These are phyloP conservation scores for Conticribra guillardii DNA, from an alignment of 108 stramenopile species.

Conservation along the genomic window DNA sequence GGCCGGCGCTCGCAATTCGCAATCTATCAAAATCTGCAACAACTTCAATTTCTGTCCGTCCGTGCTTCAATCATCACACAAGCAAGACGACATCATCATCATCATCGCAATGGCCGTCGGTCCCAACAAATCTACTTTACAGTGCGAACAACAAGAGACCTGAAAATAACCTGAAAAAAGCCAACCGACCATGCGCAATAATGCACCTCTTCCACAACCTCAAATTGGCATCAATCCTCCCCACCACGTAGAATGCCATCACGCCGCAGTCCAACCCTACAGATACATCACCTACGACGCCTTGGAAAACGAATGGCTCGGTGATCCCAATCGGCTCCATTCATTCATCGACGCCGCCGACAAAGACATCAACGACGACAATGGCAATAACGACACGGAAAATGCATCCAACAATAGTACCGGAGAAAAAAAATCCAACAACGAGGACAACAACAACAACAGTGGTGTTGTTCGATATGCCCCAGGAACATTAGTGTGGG, in stretches of 20 bases:
- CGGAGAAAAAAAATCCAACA: neutral
- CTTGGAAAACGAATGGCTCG: conserved; percentile 44
- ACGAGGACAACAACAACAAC: conserved; percentile 1
- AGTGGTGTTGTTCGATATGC: conserved; percentile 17
- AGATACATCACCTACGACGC: conserved; percentile 39
- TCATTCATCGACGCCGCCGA: neutral
- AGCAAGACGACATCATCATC: too few species aligned
- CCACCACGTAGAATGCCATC: too few species aligned
- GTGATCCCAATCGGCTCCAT: conserved; percentile 16
- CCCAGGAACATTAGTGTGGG: conserved; percentile 60
- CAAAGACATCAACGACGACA: neutral
- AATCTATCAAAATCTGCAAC: too few species aligned
- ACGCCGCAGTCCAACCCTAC: conserved; percentile 16
- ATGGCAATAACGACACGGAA: neutral
- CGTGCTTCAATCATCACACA: too few species aligned
- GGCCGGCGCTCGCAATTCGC: too few species aligned
- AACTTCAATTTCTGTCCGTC: too few species aligned
- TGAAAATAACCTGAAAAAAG: too few species aligned
- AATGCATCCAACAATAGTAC: neutral
- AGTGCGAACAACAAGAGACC: too few species aligned
- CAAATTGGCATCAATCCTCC: too few species aligned
- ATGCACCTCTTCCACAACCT: neutral
- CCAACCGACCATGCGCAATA: neutral
- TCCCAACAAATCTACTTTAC: too few species aligned
- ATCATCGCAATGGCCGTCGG: too few species aligned